These are phyloP conservation scores for Myxozyma neglecta DNA, from an alignment of 805 yeast genomes.

Conservation along the genomic window DNA sequence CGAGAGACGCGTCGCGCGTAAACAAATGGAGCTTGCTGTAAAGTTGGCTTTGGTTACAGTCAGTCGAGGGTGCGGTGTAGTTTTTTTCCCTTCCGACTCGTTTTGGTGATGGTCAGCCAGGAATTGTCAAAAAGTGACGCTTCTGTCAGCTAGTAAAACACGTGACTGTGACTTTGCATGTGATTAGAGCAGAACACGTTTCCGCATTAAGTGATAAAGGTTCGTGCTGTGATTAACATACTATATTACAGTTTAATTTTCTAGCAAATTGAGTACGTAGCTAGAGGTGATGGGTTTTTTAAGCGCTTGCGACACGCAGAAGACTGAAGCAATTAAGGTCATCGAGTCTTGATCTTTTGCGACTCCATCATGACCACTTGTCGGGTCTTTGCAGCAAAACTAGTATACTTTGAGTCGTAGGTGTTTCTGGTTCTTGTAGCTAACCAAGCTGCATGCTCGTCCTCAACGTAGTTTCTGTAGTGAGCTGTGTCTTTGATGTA, in stretches of 20 bases:
- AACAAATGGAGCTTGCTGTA: background rate
- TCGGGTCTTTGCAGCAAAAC: background rate
- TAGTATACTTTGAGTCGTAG: background rate
- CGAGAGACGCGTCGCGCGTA: background rate
- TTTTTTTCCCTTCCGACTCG: background rate
- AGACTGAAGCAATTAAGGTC: background rate
- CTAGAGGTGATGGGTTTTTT: too few species aligned
- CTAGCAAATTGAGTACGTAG: background rate
- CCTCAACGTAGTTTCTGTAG: conserved; percentile 20
- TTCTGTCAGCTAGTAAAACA: too few species aligned
- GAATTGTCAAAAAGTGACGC: background rate
- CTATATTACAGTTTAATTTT: background rate
- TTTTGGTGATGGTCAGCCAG: background rate
- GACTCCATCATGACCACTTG: background rate
- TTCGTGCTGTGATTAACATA: too few species aligned
- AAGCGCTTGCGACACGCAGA: background rate
- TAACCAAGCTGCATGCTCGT: conserved; percentile 18
- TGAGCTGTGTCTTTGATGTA: conserved; percentile 43
- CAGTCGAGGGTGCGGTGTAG: conserved; percentile 11
- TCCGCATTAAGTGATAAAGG: too few species aligned
- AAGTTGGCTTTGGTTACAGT: background rate
- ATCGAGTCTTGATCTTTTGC: background rate
- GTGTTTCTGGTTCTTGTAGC: conserved; percentile 1
- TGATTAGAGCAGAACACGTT: too few species aligned
- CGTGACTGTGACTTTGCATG: too few species aligned